phyloP scores from a whole-genome alignment of 768 basidiomycete species.

The Strobilomyces confusus region DNA sequence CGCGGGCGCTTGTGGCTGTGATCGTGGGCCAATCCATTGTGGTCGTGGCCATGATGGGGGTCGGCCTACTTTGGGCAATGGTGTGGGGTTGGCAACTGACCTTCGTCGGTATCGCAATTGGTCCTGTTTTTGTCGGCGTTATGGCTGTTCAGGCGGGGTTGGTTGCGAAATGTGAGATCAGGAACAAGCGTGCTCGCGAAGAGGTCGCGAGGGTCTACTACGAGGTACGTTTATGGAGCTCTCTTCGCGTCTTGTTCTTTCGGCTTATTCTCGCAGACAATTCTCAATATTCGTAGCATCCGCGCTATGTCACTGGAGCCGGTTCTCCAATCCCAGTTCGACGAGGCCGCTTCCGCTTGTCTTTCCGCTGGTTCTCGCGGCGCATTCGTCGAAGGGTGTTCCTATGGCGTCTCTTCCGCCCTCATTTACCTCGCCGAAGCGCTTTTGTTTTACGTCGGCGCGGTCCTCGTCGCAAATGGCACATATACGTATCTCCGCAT shows the following conservation, averaged over 20 bases:
- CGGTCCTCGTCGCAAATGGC: constrained; percentile 75
- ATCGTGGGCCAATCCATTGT: constrained; percentile 71
- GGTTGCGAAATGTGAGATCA: constrained; percentile 64
- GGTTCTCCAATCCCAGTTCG: constrained; percentile 68
- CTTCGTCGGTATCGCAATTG: constrained; percentile 82
- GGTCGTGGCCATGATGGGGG: constrained; percentile 72
- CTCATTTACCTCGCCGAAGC: constrained; percentile 90
- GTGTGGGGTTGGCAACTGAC: constrained; percentile 89
- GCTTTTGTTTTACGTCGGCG: constrained; percentile 86
- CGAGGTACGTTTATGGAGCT: constrained; percentile 52
- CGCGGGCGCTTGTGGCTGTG: constrained; percentile 67
- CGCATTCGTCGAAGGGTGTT: constrained; percentile 85
- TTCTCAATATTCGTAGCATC: constrained; percentile 83
- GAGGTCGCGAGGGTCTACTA: constrained; percentile 82
- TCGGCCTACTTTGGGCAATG: constrained; percentile 90
- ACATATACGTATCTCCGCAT: constrained; percentile 85
- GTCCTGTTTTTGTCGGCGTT: constrained; percentile 72
- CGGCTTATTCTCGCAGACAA: constrained; percentile 41
- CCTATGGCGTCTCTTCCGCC: constrained; percentile 74
- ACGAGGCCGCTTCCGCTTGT: constrained; percentile 55
- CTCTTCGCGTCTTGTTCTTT: neutral
- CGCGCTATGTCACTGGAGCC: constrained; percentile 81
- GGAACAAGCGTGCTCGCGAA: constrained; percentile 85
- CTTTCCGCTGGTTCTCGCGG: constrained; percentile 66
- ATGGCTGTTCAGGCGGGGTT: constrained; percentile 76